phyloP scores from a whole-genome alignment of 2,329 filamentous ascomycete species.

The Ampelomyces quisqualis region DNA sequence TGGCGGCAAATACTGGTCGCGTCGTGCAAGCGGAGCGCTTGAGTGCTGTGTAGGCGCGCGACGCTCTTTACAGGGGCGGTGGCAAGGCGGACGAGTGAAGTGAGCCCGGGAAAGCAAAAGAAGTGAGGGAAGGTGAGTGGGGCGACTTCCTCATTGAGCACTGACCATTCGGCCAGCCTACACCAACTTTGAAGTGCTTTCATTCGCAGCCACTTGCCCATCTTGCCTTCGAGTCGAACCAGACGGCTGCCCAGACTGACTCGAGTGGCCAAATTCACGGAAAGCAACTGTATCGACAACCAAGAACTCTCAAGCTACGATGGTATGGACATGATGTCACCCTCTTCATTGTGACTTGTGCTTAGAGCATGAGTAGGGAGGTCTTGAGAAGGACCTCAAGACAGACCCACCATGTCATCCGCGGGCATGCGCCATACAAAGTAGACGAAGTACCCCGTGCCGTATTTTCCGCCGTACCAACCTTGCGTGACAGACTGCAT shows the following conservation, averaged over 20 bases:
- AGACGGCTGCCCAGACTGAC: too few relatives aligned
- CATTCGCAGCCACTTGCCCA: slow-evolving; percentile 6
- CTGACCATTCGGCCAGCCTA: slow-evolving; percentile 18
- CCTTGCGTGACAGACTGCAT: slow-evolving; percentile 66
- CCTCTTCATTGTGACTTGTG: neutral
- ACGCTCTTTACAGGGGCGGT: slow-evolving; percentile 18
- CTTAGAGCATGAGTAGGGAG: slow-evolving; percentile 37
- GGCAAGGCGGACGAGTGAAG: slow-evolving; percentile 25
- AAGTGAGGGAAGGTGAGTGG: slow-evolving; percentile 33
- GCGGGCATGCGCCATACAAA: slow-evolving; percentile 87
- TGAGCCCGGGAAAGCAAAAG: slow-evolving; percentile 19
- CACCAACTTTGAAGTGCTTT: too few relatives aligned
- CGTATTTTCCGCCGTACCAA: slow-evolving; percentile 4
- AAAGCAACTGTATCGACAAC: too few relatives aligned
- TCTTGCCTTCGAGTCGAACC: slow-evolving; percentile 10
- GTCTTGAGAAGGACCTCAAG: slow-evolving; percentile 69
- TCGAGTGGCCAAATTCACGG: too few relatives aligned
- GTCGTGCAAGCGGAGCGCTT: slow-evolving; percentile 14
- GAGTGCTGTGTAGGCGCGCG: slow-evolving; percentile 18
- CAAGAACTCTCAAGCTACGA: too few relatives aligned
- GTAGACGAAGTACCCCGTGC: slow-evolving; percentile 48
- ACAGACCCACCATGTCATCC: slow-evolving; percentile 81
- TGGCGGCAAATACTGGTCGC: slow-evolving; percentile 11
- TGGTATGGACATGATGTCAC: slow-evolving; percentile 38
- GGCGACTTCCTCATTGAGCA: slow-evolving; percentile 21